Evolutionary conservation across 768 basidiomycete species (phyloP), one percentile per base, ranked within the genome.

Genomic region (Serendipita sp.): DNA sequence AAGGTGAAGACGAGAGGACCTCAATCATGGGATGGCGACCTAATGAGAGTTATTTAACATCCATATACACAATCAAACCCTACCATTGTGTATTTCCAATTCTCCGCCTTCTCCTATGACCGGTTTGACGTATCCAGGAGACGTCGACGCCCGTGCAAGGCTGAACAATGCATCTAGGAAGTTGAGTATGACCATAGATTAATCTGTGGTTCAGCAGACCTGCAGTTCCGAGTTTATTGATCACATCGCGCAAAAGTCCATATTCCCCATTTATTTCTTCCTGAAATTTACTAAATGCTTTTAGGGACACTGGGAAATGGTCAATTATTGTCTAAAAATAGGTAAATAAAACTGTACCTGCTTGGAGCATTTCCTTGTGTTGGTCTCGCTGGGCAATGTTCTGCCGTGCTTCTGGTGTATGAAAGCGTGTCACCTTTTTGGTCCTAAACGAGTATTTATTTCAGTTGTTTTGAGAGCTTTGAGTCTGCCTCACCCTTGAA

Each of bases 21-120:
- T 96, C 94, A 15, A 94, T 83, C 83, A 98, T 91, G 0, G 95
- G 95, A 76, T 99, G 95, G 10, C 92, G 80, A 0, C 91, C 55
- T 60, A 37, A n/a, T 8, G 48, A 50, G 48, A n/a, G 48, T 31
- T 50, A 18, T 6, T 8, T 31, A 5, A n/a, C n/a, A 8, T 31
- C 8, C 6, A 50, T 18, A 8, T 5, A 18, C 8, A n/a, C 48
- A 5, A 8, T 18, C 48, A 50, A n/a, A 60, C 27, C 31, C 16
- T n/a, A 52, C 48, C 94, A n/a, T 85, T 82, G 10, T 79, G 73
- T 34, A 97, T 87, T 66, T 89, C 84, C 11, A 97, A 75, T 29
- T 72, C 72, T 55, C 73, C 71, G 33, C 83, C 81, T 4, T 84
- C 80, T 0, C 81, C 81, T 69, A 96, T 88, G 66, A 78, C 74